Percentiles rank a stretch among this genome's conserved stretches.
Evolutionary conservation across 306 rosid genomes (phyloP).

Genomic region (Gastrolobium villosum): DNA sequence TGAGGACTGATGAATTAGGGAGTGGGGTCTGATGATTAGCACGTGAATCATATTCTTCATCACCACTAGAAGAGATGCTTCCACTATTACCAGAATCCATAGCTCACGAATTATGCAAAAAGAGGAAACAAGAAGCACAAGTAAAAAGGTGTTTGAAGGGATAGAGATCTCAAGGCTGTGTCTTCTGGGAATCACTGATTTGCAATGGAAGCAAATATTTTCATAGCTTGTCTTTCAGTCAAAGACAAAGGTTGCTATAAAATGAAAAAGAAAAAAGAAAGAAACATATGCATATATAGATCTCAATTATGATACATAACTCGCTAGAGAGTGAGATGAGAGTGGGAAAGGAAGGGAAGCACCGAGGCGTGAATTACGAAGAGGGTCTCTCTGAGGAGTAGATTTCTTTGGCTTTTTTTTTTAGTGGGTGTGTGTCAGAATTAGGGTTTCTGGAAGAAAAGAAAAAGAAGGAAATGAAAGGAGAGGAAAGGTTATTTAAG

Average conservation of each 20-base stretch:
- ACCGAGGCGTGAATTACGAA: background rate
- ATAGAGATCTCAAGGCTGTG: background rate
- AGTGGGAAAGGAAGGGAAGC: background rate
- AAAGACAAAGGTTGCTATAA: constrained; percentile 47
- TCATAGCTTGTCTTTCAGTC: constrained; percentile 55
- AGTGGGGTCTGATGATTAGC: background rate
- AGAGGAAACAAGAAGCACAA: background rate
- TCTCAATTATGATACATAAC: constrained; percentile 41
- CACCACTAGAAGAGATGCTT: constrained; percentile 71
- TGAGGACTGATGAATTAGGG: constrained; percentile 49
- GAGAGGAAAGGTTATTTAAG: constrained; percentile 45
- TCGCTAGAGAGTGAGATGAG: constrained; percentile 3
- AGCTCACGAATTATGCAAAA: background rate
- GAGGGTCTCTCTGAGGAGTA: constrained; percentile 9
- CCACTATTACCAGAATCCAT: constrained; percentile 77
- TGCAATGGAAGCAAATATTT: constrained; percentile 51
- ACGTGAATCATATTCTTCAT: constrained; percentile 67
- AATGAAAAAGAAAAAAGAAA: too few species aligned
- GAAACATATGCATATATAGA: constrained; percentile 6
- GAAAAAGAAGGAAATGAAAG: constrained; percentile 30
- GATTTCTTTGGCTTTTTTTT: constrained; percentile 12
- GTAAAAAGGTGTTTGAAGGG: too few species aligned
- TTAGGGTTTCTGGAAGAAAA: constrained; percentile 56
- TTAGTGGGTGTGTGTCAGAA: background rate
- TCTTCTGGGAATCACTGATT: constrained; percentile 47